A percentile compares a stretch with the other conserved stretches of the same genome.
phyloP scores from a whole-genome alignment of 768 basidiomycete species.

The Boletus vermiculosoides region DNA sequence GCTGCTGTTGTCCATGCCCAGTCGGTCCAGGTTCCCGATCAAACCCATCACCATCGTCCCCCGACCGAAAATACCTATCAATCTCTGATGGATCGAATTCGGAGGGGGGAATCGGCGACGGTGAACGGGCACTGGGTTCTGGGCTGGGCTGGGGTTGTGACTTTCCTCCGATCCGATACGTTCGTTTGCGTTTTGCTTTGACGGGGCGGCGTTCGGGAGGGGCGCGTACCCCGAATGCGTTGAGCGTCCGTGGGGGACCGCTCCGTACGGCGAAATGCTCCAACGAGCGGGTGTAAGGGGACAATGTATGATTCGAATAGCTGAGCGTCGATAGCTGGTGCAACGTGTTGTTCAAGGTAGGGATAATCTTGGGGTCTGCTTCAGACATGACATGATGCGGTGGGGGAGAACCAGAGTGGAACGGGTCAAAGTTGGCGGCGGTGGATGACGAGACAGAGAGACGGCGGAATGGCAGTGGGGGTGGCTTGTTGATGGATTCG shows the following conservation, averaged over 20 bases:
- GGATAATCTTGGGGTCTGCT: constrained; percentile 54
- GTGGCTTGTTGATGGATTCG: constrained; percentile 19
- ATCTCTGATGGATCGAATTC: constrained; percentile 72
- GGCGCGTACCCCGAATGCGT: constrained; percentile 34
- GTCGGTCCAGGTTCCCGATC: neutral
- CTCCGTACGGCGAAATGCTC: constrained; percentile 93
- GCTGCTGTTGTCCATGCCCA: neutral
- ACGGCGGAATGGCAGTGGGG: constrained; percentile 24
- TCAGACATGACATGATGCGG: constrained; percentile 35
- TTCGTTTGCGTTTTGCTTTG: constrained; percentile 77
- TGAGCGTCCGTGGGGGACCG: constrained; percentile 60
- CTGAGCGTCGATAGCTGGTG: constrained; percentile 85
- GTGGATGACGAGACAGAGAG: constrained; percentile 34
- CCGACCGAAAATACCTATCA: constrained; percentile 66
- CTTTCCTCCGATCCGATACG: constrained; percentile 53
- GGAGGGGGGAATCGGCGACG: constrained; percentile 40
- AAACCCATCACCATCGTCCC: constrained; percentile 18
- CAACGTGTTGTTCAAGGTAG: constrained; percentile 69
- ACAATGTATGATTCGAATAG: constrained; percentile 89
- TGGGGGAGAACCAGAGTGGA: constrained; percentile 37
- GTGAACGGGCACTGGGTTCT: constrained; percentile 8
- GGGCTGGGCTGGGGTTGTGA: constrained; percentile 1
- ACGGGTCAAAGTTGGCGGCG: constrained; percentile 28
- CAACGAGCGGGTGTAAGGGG: constrained; percentile 87
- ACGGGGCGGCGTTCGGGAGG: constrained; percentile 51